A percentile compares a stretch with the other conserved stretches of the same genome.
These are phyloP conservation scores for Scleroderma bovista DNA, from an alignment of 768 basidiomycete genomes.

Conservation along the genomic window DNA sequence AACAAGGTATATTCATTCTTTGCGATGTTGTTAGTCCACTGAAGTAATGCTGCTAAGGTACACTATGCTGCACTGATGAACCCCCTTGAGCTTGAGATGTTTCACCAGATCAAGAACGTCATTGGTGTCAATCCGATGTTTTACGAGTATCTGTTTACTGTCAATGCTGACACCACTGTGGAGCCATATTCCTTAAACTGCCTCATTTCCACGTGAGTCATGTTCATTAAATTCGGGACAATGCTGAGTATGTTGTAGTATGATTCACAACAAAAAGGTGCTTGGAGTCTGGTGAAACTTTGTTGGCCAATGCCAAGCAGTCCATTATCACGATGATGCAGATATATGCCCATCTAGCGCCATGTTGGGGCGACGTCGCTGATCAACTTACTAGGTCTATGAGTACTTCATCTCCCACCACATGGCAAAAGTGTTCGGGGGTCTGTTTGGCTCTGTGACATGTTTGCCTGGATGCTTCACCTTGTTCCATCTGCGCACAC, in stretches of 20 bases:
- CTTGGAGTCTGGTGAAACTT: too few species aligned
- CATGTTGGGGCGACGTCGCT: conserved; percentile 98
- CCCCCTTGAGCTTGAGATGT: too few species aligned
- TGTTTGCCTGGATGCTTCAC: conserved; percentile 99
- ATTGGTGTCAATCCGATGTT: conserved; percentile 99
- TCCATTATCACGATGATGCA: conserved; percentile 99
- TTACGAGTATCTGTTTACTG: conserved; percentile 92
- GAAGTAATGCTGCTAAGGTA: too few species aligned
- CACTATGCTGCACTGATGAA: conserved; percentile 97
- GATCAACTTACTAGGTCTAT: conserved; percentile 96
- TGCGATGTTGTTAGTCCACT: background rate
- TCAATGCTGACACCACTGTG: conserved; percentile 94
- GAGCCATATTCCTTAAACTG: conserved; percentile 84
- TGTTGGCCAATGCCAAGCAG: too few species aligned
- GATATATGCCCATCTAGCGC: conserved; percentile 80
- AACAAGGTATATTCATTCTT: conserved; percentile 67
- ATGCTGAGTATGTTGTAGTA: too few species aligned
- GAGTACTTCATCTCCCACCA: too few species aligned
- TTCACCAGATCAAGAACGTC: conserved; percentile 99
- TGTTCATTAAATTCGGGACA: background rate
- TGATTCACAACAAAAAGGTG: too few species aligned
- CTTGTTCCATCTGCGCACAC: conserved; percentile 88
- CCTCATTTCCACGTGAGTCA: conserved; percentile 84
- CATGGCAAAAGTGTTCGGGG: too few species aligned
- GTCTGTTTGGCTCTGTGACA: too few species aligned